A percentile compares a stretch with the other conserved stretches of the same genome.
Conservation (phyloP, 2,329 filamentous ascomycete genomes). For the Pseudogymnoascus sp. region DNA sequence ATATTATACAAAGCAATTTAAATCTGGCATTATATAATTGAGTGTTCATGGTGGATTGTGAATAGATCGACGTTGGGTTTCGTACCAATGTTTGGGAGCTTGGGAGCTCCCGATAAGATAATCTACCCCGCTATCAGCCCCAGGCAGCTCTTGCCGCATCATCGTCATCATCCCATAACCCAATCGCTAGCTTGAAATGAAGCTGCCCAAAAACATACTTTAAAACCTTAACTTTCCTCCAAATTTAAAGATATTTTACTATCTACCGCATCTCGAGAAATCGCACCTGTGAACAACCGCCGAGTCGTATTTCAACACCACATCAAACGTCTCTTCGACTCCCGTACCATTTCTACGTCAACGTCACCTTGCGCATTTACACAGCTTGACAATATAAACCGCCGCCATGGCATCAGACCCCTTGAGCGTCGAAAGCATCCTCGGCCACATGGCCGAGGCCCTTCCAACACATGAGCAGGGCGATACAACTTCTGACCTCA, state of each 20-base stretch:
- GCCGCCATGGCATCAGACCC: constrained; percentile 29
- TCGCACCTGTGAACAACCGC: background rate
- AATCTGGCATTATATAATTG: background rate
- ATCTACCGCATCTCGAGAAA: background rate
- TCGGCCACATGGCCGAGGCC: constrained; percentile 51
- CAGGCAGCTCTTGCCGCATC: constrained; percentile 11
- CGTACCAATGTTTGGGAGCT: background rate
- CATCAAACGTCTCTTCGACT: too few relatives aligned
- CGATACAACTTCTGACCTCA: constrained; percentile 54
- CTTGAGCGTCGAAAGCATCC: constrained; percentile 38
- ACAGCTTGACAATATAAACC: background rate
- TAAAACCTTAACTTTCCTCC: background rate
- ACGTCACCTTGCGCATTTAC: background rate
- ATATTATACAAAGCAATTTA: background rate
- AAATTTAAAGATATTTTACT: background rate
- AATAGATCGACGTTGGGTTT: background rate
- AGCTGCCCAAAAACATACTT: background rate
- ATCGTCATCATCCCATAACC: constrained; percentile 7
- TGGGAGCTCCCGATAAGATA: constrained; percentile 6
- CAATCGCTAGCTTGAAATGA: background rate
- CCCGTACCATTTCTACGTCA: background rate
- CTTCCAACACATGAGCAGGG: constrained; percentile 45
- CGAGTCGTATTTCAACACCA: background rate
- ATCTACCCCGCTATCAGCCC: constrained; percentile 10
- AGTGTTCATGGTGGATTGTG: background rate